Conservation (phyloP, 2,329 filamentous ascomycete species). For the Aureobasidium sp. region DNA sequence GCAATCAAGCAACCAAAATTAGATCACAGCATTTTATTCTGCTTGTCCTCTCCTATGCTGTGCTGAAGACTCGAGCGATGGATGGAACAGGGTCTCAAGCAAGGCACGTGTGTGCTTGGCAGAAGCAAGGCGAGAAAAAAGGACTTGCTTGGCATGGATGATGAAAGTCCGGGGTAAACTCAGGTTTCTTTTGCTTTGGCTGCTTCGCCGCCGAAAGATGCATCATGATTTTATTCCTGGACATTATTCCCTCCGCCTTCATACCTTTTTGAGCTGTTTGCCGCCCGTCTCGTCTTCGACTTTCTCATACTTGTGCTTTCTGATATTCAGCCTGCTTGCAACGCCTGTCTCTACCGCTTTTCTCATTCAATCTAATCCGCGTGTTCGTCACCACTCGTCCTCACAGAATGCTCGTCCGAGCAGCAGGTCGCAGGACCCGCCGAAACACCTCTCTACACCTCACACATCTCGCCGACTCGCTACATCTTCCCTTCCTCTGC, state of each 20-base stretch:
- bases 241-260: neutral
- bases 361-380: neutral
- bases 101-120: no score
- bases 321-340: neutral
- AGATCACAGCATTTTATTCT: no score
- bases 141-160: no score
- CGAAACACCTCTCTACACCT: constrained; percentile 40
- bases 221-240: constrained; percentile 2
- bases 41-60: no score
- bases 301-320: neutral
- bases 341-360: neutral
- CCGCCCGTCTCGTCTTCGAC: neutral
- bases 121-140: no score
- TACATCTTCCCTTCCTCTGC: constrained; percentile 49
- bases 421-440: constrained; percentile 40
- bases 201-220: neutral
- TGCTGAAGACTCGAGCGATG: no score
- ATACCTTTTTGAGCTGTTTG: neutral
- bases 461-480: constrained; percentile 41
- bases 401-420: constrained; percentile 45
- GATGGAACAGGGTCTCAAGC: neutral
- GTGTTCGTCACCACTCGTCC: neutral
- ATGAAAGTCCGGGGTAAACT: neutral
- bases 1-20: neutral
- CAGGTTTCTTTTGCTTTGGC: neutral